phyloP scores from a whole-genome alignment of 352 stramenopile species.

The Elongisporangium senticosum region DNA sequence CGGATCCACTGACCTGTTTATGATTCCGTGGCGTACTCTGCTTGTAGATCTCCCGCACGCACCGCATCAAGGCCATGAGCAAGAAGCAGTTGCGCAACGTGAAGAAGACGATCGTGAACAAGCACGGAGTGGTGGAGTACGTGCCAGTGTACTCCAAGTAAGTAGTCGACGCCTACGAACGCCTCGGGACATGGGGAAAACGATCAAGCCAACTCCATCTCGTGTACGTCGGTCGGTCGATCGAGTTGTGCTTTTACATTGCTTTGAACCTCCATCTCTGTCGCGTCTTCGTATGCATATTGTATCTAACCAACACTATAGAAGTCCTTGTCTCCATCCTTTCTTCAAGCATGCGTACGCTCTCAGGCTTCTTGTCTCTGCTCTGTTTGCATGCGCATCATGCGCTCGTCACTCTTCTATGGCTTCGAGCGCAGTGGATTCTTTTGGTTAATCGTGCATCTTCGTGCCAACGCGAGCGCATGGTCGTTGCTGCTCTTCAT shows the following conservation, averaged over 20 bases:
- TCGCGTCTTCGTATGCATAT: neutral
- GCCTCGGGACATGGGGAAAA: neutral
- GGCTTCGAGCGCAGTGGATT: neutral
- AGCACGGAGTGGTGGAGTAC: conserved; percentile 88
- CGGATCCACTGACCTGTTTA: neutral
- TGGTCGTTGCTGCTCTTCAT: neutral
- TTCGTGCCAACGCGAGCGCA: neutral
- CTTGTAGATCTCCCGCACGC: conserved; percentile 71
- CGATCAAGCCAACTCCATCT: neutral
- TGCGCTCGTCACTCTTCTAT: neutral
- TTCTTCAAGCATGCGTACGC: neutral
- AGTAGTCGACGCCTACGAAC: neutral
- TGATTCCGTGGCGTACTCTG: neutral
- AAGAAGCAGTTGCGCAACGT: conserved; percentile 91
- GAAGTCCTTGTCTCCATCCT: neutral
- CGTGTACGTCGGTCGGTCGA: neutral
- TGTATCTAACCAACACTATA: neutral
- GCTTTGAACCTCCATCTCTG: neutral
- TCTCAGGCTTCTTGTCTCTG: neutral
- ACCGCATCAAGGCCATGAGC: conserved; percentile 89
- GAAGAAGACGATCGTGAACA: conserved; percentile 90
- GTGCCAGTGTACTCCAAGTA: conserved; percentile 85
- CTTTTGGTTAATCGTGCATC: neutral
- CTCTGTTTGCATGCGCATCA: neutral
- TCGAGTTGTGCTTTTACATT: neutral